Evolutionary conservation across 768 basidiomycete genomes (phyloP).

Genomic region (Pleurotus eryngii): DNA sequence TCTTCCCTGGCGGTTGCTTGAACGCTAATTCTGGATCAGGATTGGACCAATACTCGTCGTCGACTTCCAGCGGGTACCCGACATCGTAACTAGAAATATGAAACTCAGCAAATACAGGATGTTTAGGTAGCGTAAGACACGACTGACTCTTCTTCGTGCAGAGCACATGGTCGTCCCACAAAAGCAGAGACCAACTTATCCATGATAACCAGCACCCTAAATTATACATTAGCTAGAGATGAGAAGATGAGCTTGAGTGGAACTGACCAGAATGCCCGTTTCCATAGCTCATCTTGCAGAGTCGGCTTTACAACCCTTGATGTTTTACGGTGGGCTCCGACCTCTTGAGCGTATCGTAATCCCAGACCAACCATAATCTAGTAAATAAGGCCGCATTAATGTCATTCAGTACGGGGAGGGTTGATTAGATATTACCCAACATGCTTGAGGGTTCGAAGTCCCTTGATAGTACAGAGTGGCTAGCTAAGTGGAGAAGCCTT

Average conservation of each 20-base stretch:
- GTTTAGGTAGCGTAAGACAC: neutral
- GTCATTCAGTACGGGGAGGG: no score
- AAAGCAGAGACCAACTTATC: constrained; percentile 25
- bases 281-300: constrained; percentile 59
- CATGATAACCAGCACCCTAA: constrained; percentile 17
- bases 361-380: constrained; percentile 57
- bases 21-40: constrained; percentile 40
- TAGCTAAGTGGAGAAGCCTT: constrained; percentile 35
- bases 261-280: constrained; percentile 45
- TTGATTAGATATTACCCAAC: constrained; percentile 49
- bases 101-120: neutral
- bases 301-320: constrained; percentile 25
- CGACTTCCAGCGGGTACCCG: constrained; percentile 57
- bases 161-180: constrained; percentile 54
- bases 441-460: constrained; percentile 57
- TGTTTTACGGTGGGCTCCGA: constrained; percentile 48
- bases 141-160: constrained; percentile 57
- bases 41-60: constrained; percentile 65
- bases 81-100: constrained; percentile 47
- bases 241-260: neutral
- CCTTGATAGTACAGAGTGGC: constrained; percentile 52
- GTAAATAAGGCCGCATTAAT: neutral
- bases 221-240: neutral
- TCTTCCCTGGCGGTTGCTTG: constrained; percentile 50
- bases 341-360: constrained; percentile 56